Evolutionary conservation across 2,329 filamentous ascomycete species (phyloP).

Genomic region (Beauveria australis): DNA sequence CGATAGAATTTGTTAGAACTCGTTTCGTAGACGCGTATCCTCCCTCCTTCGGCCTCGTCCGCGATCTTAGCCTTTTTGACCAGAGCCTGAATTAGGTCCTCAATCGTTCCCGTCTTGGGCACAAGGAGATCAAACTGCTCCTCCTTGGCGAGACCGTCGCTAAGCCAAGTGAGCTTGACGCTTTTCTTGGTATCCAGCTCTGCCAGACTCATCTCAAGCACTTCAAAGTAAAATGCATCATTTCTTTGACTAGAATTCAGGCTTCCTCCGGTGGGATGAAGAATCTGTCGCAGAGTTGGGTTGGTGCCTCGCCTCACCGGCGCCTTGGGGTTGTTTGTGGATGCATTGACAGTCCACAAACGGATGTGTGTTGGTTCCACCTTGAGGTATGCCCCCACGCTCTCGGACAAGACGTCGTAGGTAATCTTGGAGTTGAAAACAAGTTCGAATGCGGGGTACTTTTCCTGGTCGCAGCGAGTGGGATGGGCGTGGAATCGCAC

Average conservation of each 20-base stretch:
- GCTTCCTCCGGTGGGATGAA: constrained; percentile 66
- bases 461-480: constrained; percentile 42
- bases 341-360: constrained; percentile 77
- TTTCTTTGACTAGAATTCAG: constrained; percentile 60
- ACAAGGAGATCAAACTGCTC: constrained; percentile 78
- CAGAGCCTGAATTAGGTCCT: constrained; percentile 68
- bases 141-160: constrained; percentile 88
- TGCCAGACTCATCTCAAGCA: constrained; percentile 86
- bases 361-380: constrained; percentile 81
- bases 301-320: constrained; percentile 65
- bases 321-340: constrained; percentile 67
- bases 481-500: constrained; percentile 70
- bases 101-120: constrained; percentile 72
- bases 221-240: constrained; percentile 84
- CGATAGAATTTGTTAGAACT: constrained; percentile 79
- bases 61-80: constrained; percentile 74
- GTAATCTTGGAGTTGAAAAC: constrained; percentile 79
- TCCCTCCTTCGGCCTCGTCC: constrained; percentile 60
- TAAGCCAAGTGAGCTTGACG: constrained; percentile 75
- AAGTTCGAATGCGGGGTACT: constrained; percentile 63
- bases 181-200: constrained; percentile 90
- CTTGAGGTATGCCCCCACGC: constrained; percentile 69
- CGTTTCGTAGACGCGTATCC: constrained; percentile 74
- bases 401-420: constrained; percentile 79
- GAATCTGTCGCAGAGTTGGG: constrained; percentile 68